A percentile compares a stretch with the other conserved stretches of the same genome.
These are phyloP conservation scores for Backusella tarrabulga DNA, from an alignment of 192 early-diverging fungal genomes.

Conservation along the genomic window DNA sequence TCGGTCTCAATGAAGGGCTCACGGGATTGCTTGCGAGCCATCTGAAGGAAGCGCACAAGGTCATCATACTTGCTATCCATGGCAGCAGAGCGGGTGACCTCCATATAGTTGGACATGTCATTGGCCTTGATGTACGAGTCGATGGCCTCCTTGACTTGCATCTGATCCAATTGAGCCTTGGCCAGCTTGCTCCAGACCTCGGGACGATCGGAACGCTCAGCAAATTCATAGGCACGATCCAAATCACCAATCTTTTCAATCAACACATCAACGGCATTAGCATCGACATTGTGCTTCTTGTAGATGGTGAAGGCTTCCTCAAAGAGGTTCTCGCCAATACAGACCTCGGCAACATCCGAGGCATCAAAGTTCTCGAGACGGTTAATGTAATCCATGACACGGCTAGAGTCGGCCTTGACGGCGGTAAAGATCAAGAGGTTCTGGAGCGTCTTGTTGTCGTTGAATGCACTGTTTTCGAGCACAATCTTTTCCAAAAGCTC, in stretches of 20 bases:
- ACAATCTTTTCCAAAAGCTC: slow-evolving; percentile 97
- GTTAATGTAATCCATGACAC: slow-evolving; percentile 95
- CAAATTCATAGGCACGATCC: slow-evolving; percentile 95
- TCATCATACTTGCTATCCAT: slow-evolving; percentile 92
- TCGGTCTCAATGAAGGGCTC: slow-evolving; percentile 97
- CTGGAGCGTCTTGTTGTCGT: slow-evolving; percentile 95
- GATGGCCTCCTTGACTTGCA: slow-evolving; percentile 94
- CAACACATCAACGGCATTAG: slow-evolving; percentile 86
- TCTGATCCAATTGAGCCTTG: slow-evolving; percentile 89
- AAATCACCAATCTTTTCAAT: slow-evolving; percentile 91
- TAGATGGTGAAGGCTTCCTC: slow-evolving; percentile 98
- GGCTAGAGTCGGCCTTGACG: slow-evolving; percentile 88
- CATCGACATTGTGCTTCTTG: slow-evolving; percentile 91
- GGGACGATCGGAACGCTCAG: slow-evolving; percentile 85
- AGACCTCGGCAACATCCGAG: slow-evolving; percentile 95
- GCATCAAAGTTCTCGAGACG: slow-evolving; percentile 96
- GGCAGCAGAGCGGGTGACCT: slow-evolving; percentile 82
- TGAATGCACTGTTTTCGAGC: slow-evolving; percentile 88
- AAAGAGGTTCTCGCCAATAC: slow-evolving; percentile 81
- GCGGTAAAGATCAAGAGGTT: slow-evolving; percentile 98
- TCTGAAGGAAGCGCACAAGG: slow-evolving; percentile 87
- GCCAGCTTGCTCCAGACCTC: slow-evolving; percentile 96
- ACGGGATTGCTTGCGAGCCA: slow-evolving; percentile 92
- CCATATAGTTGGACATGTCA: slow-evolving; percentile 84
- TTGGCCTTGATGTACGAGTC: slow-evolving; percentile 96